These are phyloP conservation scores for Euryodendron excelsum DNA, from an alignment of 148 eudicot genomes.

Conservation along the genomic window DNA sequence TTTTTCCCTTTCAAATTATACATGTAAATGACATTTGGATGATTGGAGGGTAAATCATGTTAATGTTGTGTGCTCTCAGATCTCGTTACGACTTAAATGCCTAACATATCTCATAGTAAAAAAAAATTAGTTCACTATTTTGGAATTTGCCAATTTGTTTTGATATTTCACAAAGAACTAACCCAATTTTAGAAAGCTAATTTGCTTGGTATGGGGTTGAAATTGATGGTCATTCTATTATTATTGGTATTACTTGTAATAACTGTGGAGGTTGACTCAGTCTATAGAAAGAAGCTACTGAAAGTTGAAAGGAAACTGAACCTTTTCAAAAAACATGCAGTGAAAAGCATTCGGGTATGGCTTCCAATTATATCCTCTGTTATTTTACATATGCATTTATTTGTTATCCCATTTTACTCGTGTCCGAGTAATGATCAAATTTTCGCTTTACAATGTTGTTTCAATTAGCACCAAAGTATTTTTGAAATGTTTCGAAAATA, in stretches of 20 bases:
- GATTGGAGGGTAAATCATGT: slow-evolving; percentile 40
- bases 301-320: slow-evolving; percentile 23
- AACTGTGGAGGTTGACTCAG: slow-evolving; percentile 1
- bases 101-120: neutral
- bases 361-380: neutral
- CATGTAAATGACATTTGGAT: slow-evolving; percentile 27
- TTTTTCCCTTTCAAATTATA: neutral
- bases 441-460: too few species aligned
- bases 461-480: too few species aligned
- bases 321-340: slow-evolving; percentile 25
- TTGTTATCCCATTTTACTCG: neutral
- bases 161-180: neutral
- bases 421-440: too few species aligned
- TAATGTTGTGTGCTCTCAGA: neutral
- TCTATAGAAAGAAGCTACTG: slow-evolving; percentile 2
- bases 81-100: neutral
- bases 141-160: neutral
- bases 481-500: too few species aligned
- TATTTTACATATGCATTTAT: neutral
- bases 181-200: neutral
- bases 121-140: neutral
- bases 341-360: slow-evolving; percentile 47
- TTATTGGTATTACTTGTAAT: neutral
- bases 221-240: slow-evolving; percentile 13
- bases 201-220: slow-evolving; percentile 12